A percentile compares a stretch with the other conserved stretches of the same genome.
Evolutionary conservation across 2,329 filamentous ascomycete genomes (phyloP).

Genomic region (Bipolaris bicolor): DNA sequence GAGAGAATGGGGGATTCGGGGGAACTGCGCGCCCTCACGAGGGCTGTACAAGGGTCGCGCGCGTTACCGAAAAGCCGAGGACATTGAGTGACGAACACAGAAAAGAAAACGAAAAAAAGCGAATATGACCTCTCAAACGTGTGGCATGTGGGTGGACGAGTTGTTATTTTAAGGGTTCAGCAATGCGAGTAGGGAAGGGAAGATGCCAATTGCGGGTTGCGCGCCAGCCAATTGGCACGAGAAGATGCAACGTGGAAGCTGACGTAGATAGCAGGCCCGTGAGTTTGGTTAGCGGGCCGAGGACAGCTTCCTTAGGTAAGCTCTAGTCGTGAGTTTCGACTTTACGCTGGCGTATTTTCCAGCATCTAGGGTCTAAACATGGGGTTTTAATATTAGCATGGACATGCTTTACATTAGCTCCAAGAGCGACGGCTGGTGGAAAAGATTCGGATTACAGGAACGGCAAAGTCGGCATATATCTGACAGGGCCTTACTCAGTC

Average conservation of each 20-base stretch:
- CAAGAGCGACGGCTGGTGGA: too few relatives aligned
- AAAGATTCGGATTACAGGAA: too few relatives aligned
- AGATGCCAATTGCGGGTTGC: constrained; percentile 10
- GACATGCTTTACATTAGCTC: too few relatives aligned
- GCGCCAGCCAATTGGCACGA: constrained; percentile 32
- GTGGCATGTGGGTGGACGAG: neutral
- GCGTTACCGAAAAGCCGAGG: constrained; percentile 26
- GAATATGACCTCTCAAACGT: neutral
- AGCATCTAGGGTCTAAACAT: too few relatives aligned
- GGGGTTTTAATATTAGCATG: too few relatives aligned
- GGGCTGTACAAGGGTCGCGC: constrained; percentile 18
- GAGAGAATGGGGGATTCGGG: too few relatives aligned
- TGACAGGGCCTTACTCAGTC: too few relatives aligned
- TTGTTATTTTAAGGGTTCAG: neutral
- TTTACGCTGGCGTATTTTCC: neutral
- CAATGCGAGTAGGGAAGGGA: neutral
- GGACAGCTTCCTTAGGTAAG: constrained; percentile 7
- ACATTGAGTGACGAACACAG: constrained; percentile 23
- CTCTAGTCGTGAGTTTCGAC: neutral
- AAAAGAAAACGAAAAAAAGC: neutral
- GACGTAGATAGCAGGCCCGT: constrained; percentile 10
- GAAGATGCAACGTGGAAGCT: constrained; percentile 49
- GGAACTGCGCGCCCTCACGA: constrained; percentile 2
- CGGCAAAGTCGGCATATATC: too few relatives aligned
- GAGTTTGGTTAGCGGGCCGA: constrained; percentile 7